These are phyloP conservation scores for Eucommia ulmoides DNA, from an alignment of 257 asterid species.

Conservation along the genomic window DNA sequence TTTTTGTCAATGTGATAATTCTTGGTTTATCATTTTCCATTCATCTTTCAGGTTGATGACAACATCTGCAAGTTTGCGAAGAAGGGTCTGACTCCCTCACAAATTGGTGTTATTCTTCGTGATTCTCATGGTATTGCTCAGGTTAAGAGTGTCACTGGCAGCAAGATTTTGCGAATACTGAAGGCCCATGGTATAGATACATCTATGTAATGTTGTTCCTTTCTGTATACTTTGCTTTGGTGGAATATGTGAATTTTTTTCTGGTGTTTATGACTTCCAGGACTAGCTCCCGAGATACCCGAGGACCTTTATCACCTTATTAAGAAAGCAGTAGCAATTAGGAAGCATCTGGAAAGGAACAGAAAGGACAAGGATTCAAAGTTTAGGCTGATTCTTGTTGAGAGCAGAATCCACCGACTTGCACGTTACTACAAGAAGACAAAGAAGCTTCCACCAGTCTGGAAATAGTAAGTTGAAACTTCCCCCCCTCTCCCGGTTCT, in stretches of 20 bases:
- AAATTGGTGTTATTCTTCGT: constrained; percentile 33
- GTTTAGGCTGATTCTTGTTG: constrained; percentile 32
- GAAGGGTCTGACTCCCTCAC: constrained; percentile 29
- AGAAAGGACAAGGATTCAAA: constrained; percentile 34
- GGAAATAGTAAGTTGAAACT: constrained; percentile 25
- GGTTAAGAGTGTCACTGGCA: constrained; percentile 31
- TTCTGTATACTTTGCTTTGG: neutral
- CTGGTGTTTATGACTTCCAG: constrained; percentile 4
- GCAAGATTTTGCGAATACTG: constrained; percentile 25
- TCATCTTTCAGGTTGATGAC: constrained; percentile 19
- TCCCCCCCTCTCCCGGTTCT: neutral
- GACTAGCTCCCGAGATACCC: constrained; percentile 31
- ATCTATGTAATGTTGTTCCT: neutral
- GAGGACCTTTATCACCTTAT: constrained; percentile 30
- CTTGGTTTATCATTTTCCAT: neutral
- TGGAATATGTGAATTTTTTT: neutral
- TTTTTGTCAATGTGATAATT: too few relatives aligned
- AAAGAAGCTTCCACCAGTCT: constrained; percentile 34
- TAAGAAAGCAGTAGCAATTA: constrained; percentile 34
- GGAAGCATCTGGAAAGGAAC: constrained; percentile 32
- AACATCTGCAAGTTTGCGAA: constrained; percentile 33
- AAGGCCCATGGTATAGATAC: constrained; percentile 23
- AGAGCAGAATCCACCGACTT: constrained; percentile 31
- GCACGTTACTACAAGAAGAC: constrained; percentile 37
- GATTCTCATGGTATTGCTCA: constrained; percentile 39